Percentiles rank a stretch among this genome's conserved stretches.
These are phyloP conservation scores for Hippophae rhamnoides DNA, from an alignment of 306 rosid genomes.

Conservation along the genomic window DNA sequence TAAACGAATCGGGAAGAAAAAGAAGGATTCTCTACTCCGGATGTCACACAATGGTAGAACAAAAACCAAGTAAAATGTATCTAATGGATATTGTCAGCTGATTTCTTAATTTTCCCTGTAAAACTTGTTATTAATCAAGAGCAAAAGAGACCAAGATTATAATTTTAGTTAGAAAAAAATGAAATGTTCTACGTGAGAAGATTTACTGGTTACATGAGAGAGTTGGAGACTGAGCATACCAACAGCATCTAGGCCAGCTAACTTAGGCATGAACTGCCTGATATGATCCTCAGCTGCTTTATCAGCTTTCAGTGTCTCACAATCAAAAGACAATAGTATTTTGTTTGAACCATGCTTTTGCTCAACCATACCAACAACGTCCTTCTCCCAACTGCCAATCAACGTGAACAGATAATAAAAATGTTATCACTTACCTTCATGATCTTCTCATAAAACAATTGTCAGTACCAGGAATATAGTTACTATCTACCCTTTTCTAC, in stretches of 20 bases:
- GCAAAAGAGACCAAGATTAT: not conserved
- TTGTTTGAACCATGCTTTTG: conserved; percentile 51
- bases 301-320: conserved; percentile 78
- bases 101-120: not conserved
- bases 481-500: not conserved
- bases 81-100: not conserved
- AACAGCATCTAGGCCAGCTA: conserved; percentile 81
- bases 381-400: conserved; percentile 75
- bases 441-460: not conserved
- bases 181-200: not conserved
- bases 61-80: not conserved
- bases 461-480: not conserved
- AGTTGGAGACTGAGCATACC: conserved; percentile 35
- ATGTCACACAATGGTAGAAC: too few species aligned
- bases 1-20: too few species aligned
- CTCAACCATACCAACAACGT: conserved; percentile 61
- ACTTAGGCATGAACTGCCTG: conserved; percentile 73
- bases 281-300: conserved; percentile 87
- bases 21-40: too few species aligned
- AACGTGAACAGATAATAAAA: conserved; percentile 12
- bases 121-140: not conserved
- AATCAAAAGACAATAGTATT: conserved; percentile 50
- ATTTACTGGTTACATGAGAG: not conserved
- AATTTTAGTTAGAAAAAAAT: too few species aligned
- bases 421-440: conserved; percentile 1